Conservation (phyloP, 2,329 filamentous ascomycete species). For the Fusarium sp. region DNA sequence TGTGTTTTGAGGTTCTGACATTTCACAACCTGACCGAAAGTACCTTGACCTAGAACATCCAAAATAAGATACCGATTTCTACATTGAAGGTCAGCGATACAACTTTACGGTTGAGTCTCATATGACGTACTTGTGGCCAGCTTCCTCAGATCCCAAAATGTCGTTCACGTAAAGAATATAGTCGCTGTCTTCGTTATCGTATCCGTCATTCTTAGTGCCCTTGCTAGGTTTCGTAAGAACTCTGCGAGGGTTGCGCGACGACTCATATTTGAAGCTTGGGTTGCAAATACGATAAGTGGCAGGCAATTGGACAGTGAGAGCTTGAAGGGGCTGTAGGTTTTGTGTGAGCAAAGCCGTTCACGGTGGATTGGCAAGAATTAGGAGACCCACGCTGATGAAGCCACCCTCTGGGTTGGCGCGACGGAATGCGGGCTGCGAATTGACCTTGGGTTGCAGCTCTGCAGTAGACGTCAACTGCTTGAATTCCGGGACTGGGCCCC, state of each 20-base stretch:
- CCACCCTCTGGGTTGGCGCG: conserved; percentile 96
- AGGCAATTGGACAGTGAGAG: conserved; percentile 90
- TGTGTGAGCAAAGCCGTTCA: conserved; percentile 24
- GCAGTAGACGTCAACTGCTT: conserved; percentile 78
- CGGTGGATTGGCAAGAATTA: background rate
- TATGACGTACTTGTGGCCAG: conserved; percentile 86
- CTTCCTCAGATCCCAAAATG: conserved; percentile 96
- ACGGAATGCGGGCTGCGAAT: conserved; percentile 88
- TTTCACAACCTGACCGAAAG: conserved; percentile 98
- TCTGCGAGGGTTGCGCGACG: conserved; percentile 92
- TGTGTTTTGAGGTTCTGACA: conserved; percentile 99
- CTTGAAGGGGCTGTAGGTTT: conserved; percentile 83
- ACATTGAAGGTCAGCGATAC: conserved; percentile 15
- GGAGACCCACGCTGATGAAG: conserved; percentile 87
- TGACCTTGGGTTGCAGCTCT: conserved; percentile 86
- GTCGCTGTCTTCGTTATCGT: conserved; percentile 98
- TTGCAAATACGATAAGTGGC: conserved; percentile 99
- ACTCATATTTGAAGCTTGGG: conserved; percentile 98
- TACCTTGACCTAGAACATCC: conserved; percentile 96
- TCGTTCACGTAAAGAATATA: conserved; percentile 99
- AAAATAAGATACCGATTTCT: conserved; percentile 97
- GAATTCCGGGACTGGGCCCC: conserved; percentile 88
- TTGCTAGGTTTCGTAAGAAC: conserved; percentile 99
- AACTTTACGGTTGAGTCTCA: conserved; percentile 10
- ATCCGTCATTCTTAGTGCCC: conserved; percentile 97